phyloP scores from a whole-genome alignment of 305 asterid genomes.

The Fraxinus ornus region DNA sequence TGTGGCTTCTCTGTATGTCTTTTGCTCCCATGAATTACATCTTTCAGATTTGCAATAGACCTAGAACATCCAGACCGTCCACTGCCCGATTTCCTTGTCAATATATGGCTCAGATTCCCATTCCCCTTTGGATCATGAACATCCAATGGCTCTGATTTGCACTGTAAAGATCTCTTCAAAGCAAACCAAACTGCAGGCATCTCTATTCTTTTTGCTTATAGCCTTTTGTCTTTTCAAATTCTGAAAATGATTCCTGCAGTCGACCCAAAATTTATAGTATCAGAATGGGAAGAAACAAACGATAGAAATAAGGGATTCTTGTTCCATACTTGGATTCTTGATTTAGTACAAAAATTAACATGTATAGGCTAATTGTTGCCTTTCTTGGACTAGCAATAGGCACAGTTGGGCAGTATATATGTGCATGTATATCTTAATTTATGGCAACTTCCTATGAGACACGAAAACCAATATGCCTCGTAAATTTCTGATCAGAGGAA shows the following conservation, averaged over 20 bases:
- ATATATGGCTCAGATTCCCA: conserved; percentile 37
- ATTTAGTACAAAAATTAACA: conserved; percentile 23
- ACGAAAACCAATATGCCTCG: conserved; percentile 34
- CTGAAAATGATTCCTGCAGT: not conserved
- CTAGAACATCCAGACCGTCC: conserved; percentile 73
- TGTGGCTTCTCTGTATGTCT: conserved; percentile 72
- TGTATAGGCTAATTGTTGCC: conserved; percentile 18
- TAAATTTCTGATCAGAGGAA: conserved; percentile 20
- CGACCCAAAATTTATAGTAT: not conserved
- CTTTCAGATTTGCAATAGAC: conserved; percentile 66
- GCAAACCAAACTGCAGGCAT: conserved; percentile 94
- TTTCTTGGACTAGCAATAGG: conserved; percentile 26
- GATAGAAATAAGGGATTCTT: not conserved
- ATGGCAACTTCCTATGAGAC: conserved; percentile 26
- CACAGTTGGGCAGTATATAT: not conserved
- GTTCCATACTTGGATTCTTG: conserved; percentile 23
- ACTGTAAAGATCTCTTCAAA: conserved; percentile 66
- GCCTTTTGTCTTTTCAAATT: conserved; percentile 4
- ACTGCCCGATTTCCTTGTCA: conserved; percentile 50
- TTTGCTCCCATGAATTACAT: conserved; percentile 84
- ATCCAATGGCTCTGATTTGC: conserved; percentile 59
- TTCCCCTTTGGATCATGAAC: conserved; percentile 52
- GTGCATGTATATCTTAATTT: conserved; percentile 21
- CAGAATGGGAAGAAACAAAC: not conserved
- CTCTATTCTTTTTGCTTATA: not conserved